These are phyloP conservation scores for Aspergillus affinis DNA, from an alignment of 495 filamentous ascomycete species.

Conservation along the genomic window DNA sequence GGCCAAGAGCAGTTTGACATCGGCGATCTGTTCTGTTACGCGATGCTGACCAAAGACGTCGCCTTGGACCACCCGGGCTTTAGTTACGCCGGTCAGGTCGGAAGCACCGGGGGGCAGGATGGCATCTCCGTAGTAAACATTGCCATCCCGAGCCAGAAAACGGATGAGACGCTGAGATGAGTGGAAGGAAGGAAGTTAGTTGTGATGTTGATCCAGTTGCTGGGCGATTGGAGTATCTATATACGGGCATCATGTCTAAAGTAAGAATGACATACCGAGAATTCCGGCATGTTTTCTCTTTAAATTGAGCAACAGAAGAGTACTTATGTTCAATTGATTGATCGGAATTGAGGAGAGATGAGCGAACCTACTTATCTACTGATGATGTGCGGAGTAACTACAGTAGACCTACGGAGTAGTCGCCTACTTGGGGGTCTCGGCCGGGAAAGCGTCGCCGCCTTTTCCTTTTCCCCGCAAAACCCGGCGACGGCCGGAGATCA, in stretches of 20 bases:
- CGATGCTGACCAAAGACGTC: constrained; percentile 70
- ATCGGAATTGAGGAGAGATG: too few relatives aligned
- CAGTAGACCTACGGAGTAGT: constrained; percentile 37
- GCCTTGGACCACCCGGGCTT: constrained; percentile 68
- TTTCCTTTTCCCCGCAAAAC: constrained; percentile 1
- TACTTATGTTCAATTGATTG: too few relatives aligned
- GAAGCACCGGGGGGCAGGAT: constrained; percentile 65
- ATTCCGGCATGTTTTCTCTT: background rate
- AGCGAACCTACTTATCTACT: too few relatives aligned
- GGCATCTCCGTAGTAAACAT: constrained; percentile 80
- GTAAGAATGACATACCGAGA: background rate
- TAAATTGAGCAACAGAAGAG: background rate
- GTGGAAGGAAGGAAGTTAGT: background rate
- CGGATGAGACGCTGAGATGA: constrained; percentile 66
- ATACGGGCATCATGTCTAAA: background rate
- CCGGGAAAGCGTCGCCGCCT: constrained; percentile 6
- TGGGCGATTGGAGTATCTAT: too few relatives aligned
- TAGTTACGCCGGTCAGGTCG: constrained; percentile 64
- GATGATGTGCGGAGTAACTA: too few relatives aligned
- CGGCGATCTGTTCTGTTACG: constrained; percentile 67
- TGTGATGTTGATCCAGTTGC: too few relatives aligned
- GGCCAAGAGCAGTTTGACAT: constrained; percentile 65
- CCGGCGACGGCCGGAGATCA: constrained; percentile 7
- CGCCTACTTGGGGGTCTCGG: constrained; percentile 9
- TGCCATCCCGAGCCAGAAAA: constrained; percentile 74